A percentile compares a stretch with the other conserved stretches of the same genome.
These are phyloP conservation scores for Phytophthora aleatoria DNA, from an alignment of 352 stramenopile genomes.

Conservation along the genomic window DNA sequence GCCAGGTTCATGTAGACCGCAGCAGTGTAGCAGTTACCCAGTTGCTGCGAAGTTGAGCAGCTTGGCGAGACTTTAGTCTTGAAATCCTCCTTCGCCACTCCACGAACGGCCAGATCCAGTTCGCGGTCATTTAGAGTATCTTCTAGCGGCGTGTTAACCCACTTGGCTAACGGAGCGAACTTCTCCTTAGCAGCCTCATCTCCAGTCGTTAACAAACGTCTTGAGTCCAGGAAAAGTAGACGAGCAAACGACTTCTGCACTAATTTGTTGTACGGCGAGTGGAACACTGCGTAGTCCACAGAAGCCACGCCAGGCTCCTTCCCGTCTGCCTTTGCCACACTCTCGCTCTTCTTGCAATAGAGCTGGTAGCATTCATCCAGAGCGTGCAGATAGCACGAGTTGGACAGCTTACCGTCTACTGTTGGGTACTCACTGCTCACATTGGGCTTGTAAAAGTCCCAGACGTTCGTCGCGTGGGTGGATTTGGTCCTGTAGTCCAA, in stretches of 20 bases:
- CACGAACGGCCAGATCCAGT: slow-evolving; percentile 90
- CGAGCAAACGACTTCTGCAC: slow-evolving; percentile 96
- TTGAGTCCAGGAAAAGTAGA: slow-evolving; percentile 77
- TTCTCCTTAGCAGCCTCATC: slow-evolving; percentile 25
- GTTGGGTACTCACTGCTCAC: slow-evolving; percentile 93
- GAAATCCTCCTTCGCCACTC: slow-evolving; percentile 79
- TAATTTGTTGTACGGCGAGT: slow-evolving; percentile 99
- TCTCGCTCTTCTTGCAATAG: slow-evolving; percentile 88
- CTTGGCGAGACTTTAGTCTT: slow-evolving; percentile 79
- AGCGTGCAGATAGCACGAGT: slow-evolving; percentile 95
- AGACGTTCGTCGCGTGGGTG: slow-evolving; percentile 93
- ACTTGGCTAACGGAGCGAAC: slow-evolving; percentile 63
- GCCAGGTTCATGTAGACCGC: slow-evolving; percentile 96
- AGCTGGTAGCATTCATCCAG: slow-evolving; percentile 95
- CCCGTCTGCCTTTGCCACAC: slow-evolving; percentile 8
- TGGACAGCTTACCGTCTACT: slow-evolving; percentile 95
- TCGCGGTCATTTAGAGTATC: slow-evolving; percentile 92
- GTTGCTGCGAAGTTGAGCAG: slow-evolving; percentile 83
- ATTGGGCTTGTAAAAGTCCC: slow-evolving; percentile 99
- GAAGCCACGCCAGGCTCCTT: slow-evolving; percentile 45
- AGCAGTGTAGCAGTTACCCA: slow-evolving; percentile 98
- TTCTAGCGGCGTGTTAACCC: slow-evolving; percentile 80
- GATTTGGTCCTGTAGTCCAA: slow-evolving; percentile 89
- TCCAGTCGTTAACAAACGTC: slow-evolving; percentile 31
- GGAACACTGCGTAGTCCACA: slow-evolving; percentile 95